Evolutionary conservation across 2,329 filamentous ascomycete species (phyloP), one percentile per base, ranked within the genome.

Genomic region (Colletotrichum sojae): DNA sequence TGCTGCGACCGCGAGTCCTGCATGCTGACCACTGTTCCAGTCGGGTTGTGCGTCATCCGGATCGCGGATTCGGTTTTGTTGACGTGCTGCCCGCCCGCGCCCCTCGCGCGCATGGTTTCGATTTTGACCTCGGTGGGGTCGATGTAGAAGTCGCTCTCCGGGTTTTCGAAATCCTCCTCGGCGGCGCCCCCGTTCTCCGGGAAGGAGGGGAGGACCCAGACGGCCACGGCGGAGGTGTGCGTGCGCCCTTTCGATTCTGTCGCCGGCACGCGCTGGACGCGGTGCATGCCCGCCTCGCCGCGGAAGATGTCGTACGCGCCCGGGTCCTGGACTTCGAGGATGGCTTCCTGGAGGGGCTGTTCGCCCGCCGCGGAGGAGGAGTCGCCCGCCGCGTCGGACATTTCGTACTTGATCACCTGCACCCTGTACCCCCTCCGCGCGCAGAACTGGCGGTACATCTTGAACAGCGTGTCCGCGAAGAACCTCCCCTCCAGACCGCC

Each of bases 41-140:
- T 97, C 2, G 96, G 96, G 6, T 92, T 81, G 83, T 99, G 96
- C 2, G 95, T 98, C 75, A 99, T 86, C 10, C 96, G 91, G 70
- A 99, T 93, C 4, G 96, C 96, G 36, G 94, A 97, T 83, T 99
- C 96, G 0, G 96, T 99, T 79, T 95, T 98, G 83, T 99, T 99
- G 78, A 99, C 96, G 81, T 99, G 96, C 83, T 99, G 96, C 1
- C 96, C 96, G 39, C 96, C 96, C 0, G 96, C 95, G 69, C 96
- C 96, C 53, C 94, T 86, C 0, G 96, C 94, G 16, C 95, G 89
- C 95, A 98, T 97, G 70, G 94, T 94, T 78, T 99, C 96, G 20
- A 89, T 85, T 59, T 87, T 87, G 25, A 99, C 94, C 68, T 99
- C 95, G 70, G 90, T 87, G 6, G 93, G 90, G 76, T 97, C 90